Evolutionary conservation across 2,329 filamentous ascomycete species (phyloP), one percentile per base, ranked within the genome.

Genomic region (Davidsoniella eucalypti): DNA sequence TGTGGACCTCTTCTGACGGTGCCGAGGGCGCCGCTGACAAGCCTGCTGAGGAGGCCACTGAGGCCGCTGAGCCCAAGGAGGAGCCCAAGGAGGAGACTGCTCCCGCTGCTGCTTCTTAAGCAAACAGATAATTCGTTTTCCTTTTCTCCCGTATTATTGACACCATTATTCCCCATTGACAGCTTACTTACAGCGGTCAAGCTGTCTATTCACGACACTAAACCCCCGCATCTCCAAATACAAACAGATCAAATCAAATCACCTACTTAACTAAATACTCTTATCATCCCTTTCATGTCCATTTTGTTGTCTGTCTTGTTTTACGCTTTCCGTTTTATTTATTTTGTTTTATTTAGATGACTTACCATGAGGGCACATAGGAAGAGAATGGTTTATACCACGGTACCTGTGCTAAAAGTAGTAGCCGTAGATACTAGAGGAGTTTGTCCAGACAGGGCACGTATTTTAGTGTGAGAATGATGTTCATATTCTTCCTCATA

Each of bases 1-100:
- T 95, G 68, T 95, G 88, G 88, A 95, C 88, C 60, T 95, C 88
- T 59, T 93, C 87, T 54, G 88, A 94, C 66, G 85, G 78, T 61
- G 80, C 74, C 61, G 90, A 94, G 68, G 73, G 76, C 54, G 85
- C 90, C 69, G 71, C 75, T 57, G 69, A 67, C 57, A 71, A 76
- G 72, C 80, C 82, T 72, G 41, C 51, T 26, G 71, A 67, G 56
- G 80, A 85, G 63, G 73, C 67, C 50, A 63, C 65, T 42, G 71
- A 77, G 63, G 58, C 63, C 43, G 64, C 69, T 54, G 60, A 66
- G 53, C 69, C 75, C 59, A 64, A 65, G 58, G 63, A 65, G 60
- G 69, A 73, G 59, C 70, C 73, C 64, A 63, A 66, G 46, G 60
- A 66, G 56, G 66, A 67, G 62, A 59, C 66, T 54, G 64, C 65